Conservation (phyloP, 148 eudicot genomes). For the Rhododendron simsii region DNA sequence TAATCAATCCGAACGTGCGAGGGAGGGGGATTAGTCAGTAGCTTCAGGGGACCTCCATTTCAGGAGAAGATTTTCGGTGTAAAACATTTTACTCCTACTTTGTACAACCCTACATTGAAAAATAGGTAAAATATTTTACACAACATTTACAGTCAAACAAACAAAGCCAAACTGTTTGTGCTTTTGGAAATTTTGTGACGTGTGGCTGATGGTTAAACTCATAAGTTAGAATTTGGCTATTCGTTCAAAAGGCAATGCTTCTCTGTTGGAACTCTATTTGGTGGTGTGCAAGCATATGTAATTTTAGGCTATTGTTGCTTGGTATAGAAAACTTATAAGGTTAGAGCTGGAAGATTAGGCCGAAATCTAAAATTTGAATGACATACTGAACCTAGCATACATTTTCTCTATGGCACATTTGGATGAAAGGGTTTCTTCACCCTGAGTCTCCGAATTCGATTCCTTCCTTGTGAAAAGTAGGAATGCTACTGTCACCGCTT, state of each 20-base stretch:
- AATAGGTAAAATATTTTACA: no score
- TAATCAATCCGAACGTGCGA: no score
- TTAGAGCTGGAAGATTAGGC: neutral
- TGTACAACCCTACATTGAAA: no score
- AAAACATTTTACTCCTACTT: no score
- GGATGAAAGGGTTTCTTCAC: neutral
- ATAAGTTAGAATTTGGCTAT: neutral
- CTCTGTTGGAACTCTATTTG: neutral
- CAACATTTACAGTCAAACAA: no score
- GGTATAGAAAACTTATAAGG: neutral
- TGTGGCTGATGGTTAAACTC: neutral
- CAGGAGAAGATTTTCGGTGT: no score
- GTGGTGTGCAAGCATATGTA: neutral
- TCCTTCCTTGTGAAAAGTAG: neutral
- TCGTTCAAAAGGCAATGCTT: neutral
- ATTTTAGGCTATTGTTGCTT: neutral
- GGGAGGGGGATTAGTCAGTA: no score
- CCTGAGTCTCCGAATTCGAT: neutral
- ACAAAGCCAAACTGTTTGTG: neutral
- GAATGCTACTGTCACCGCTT: neutral
- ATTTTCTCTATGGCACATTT: neutral
- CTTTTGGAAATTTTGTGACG: neutral
- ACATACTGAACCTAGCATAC: neutral
- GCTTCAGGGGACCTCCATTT: no score
- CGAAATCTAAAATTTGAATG: neutral